phyloP scores from a whole-genome alignment of 176 grass and related monocot genomes.

The Carex myosuroides region DNA sequence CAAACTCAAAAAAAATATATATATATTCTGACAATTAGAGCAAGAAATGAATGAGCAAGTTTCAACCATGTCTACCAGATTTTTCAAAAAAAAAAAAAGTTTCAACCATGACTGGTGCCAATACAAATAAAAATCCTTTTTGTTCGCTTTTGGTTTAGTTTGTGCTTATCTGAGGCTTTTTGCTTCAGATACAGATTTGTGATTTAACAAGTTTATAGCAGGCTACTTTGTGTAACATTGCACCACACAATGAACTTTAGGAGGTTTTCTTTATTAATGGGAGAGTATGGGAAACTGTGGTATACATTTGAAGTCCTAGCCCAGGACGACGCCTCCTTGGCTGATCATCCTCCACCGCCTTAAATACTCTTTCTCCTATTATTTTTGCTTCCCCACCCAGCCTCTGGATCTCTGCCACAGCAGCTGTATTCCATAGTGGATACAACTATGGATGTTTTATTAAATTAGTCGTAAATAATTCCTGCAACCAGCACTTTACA shows the following conservation, averaged over 20 bases:
- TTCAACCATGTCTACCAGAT: neutral
- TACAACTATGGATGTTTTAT: neutral
- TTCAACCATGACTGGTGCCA: neutral
- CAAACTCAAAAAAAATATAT: too few relatives aligned
- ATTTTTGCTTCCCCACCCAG: conserved; percentile 1
- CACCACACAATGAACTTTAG: neutral
- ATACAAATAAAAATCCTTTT: neutral
- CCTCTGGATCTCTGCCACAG: conserved; percentile 1
- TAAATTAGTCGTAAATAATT: neutral
- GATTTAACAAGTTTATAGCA: neutral
- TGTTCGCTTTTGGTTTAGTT: neutral
- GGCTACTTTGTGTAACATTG: neutral
- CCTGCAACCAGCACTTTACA: neutral
- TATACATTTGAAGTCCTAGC: conserved; percentile 1
- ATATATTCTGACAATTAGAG: neutral
- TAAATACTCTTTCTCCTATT: conserved; percentile 12
- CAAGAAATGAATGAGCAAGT: neutral
- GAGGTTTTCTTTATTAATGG: neutral
- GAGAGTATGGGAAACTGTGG: neutral
- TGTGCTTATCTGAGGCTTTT: neutral
- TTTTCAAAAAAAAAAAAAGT: too few relatives aligned
- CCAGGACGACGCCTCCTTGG: neutral
- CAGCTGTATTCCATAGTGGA: neutral
- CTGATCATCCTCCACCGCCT: neutral
- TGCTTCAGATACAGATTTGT: neutral